A percentile compares a stretch with the other conserved stretches of the same genome.
These are phyloP conservation scores for Pholiota conissans DNA, from an alignment of 768 basidiomycete species.

Conservation along the genomic window DNA sequence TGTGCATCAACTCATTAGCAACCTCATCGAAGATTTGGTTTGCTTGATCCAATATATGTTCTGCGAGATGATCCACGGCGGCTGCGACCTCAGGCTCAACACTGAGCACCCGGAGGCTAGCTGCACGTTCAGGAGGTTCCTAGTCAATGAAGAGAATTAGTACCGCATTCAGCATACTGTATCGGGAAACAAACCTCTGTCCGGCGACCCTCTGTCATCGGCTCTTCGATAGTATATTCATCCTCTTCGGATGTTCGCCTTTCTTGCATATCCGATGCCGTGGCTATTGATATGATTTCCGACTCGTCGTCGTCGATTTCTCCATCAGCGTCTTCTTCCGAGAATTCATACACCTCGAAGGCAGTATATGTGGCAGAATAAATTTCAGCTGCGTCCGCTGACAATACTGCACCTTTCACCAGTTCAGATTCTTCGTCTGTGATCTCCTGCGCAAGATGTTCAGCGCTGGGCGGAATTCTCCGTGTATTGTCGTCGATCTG, in stretches of 20 bases:
- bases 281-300: neutral
- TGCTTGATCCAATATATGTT: neutral
- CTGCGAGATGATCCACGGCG: neutral
- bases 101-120: slow-evolving; percentile 17
- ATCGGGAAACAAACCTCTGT: slow-evolving; percentile 33
- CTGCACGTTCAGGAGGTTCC: slow-evolving; percentile 19
- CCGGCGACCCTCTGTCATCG: slow-evolving; percentile 26
- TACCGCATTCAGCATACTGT: too few relatives aligned
- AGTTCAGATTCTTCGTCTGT: too few relatives aligned
- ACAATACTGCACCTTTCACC: too few relatives aligned
- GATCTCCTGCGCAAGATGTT: too few relatives aligned
- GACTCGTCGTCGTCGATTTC: slow-evolving; percentile 1
- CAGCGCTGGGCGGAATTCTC: too few relatives aligned
- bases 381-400: neutral
- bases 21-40: neutral
- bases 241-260: neutral
- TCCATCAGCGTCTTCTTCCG: slow-evolving; percentile 16
- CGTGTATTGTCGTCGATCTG: too few relatives aligned
- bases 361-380: neutral
- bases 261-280: neutral
- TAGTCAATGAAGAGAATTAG: too few relatives aligned
- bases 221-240: slow-evolving; percentile 32
- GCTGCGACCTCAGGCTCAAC: slow-evolving; percentile 9
- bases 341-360: slow-evolving; percentile 9
- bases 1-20: neutral